phyloP scores from a whole-genome alignment of 805 yeast species.

The Metschnikowia koreensis region DNA sequence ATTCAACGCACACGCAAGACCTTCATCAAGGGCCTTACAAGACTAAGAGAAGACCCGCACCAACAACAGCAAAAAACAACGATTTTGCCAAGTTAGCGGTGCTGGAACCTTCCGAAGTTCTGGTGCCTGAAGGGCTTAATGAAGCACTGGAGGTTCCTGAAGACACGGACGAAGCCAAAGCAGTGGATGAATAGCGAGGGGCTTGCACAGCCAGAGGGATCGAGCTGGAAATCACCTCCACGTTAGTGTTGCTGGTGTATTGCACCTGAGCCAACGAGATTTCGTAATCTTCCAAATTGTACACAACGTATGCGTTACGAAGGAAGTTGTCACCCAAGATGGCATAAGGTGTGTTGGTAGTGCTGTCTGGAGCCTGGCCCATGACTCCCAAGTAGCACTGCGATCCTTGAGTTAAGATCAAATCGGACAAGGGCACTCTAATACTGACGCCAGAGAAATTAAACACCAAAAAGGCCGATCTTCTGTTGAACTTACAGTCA shows the following conservation, averaged over 20 bases:
- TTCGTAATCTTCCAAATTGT: constrained; percentile 55
- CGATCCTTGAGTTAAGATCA: constrained; percentile 21
- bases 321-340: constrained; percentile 67
- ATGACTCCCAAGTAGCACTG: constrained; percentile 30
- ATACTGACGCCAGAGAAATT: constrained; percentile 58
- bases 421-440: constrained; percentile 43
- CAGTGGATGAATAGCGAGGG: constrained; percentile 43
- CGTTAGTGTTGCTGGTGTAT: constrained; percentile 31
- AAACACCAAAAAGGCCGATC: constrained; percentile 24
- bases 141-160: constrained; percentile 1
- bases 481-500: constrained; percentile 11
- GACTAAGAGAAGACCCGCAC: constrained; percentile 2
- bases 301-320: constrained; percentile 61
- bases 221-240: constrained; percentile 43
- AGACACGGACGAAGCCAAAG: constrained; percentile 5
- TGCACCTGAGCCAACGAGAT: constrained; percentile 52
- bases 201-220: constrained; percentile 56
- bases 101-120: background rate
- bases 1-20: background rate
- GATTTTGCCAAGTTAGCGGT: background rate
- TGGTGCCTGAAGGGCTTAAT: background rate
- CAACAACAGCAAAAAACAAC: background rate
- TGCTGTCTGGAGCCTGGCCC: constrained; percentile 17
- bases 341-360: constrained; percentile 52
- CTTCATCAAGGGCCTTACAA: background rate